Base-by-base conservation (phyloP, 257 asterid genomes). In the Capsicum pubescens region DNA sequence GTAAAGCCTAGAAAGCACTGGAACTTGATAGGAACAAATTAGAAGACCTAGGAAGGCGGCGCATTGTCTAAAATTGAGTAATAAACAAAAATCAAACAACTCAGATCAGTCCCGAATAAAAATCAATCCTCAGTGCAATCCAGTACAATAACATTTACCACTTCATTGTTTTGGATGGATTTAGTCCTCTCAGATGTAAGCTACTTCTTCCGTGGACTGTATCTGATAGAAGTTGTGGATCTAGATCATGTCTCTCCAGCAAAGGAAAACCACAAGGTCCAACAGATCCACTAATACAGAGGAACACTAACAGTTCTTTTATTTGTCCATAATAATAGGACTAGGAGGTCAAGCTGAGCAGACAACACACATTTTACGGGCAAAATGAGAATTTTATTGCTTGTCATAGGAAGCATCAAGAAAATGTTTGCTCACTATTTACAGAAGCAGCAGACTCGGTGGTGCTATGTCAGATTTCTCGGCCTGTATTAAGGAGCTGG, bases 11-110 rank as follows among this genome's bases (percentile, higher is more conserved):
- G 42, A 36, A 81, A 81, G 78, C n/a, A 80, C 72, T 68, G 9
- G 52, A 66, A 59, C 39, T 54, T 26, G 84, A 66, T 60, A 83
- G 63, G 81, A 76, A 21, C 44, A 35, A 79, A 79, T 56, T 35
- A 11, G 19, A 58, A 84, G 36, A 82, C 60, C 74, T 9, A 52
- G 6, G 79, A 82, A 44, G 21, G 35, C 54, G 50, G 11, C 84
- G 0, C 36, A 26, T 48, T 42, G 16, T 10, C 19, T 67, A 48
- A 50, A 32, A 67, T 46, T 58, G 48, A 35, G 56, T 52, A 66
- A 67, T 52, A 52, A 55, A 82, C 26, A 82, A 82, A 82, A 67
- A 67, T 67, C 84, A 32, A 64, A 19, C 5, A 3, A 76, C 61
- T 21, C 21, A 39, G 77, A 68, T 68, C 19, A 67, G 39, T 67